Conservation (phyloP, 306 rosid genomes). For the Comarum palustre region DNA sequence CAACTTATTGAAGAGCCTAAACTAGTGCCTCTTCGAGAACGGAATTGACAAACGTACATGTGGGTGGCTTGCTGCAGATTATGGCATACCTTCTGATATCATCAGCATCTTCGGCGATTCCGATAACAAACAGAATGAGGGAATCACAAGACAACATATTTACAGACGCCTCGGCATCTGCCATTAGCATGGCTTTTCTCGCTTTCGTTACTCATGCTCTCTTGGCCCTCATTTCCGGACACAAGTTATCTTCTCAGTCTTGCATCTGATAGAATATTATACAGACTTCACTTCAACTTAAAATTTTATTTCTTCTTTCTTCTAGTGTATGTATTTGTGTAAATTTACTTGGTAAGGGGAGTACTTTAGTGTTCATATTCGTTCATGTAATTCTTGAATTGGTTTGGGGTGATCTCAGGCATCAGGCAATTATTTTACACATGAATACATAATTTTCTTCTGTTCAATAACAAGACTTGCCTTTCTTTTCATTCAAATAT, state of each 20-base stretch:
- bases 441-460: not conserved
- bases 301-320: not conserved
- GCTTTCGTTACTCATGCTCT: conserved; percentile 55
- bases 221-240: conserved; percentile 62
- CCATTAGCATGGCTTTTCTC: conserved; percentile 66
- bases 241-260: conserved; percentile 54
- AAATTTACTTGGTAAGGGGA: not conserved
- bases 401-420: not conserved
- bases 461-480: not conserved
- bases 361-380: not conserved
- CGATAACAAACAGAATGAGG: conserved; percentile 64
- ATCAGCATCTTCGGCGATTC: conserved; percentile 63
- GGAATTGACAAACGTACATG: not conserved
- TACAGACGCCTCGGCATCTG: conserved; percentile 54
- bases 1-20: not conserved
- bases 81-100: conserved; percentile 75
- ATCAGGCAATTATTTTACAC: not conserved
- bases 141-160: conserved; percentile 60
- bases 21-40: not conserved
- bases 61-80: conserved; percentile 40
- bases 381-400: conserved; percentile 5
- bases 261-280: conserved; percentile 35
- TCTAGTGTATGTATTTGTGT: not conserved
- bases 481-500: not conserved
- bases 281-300: not conserved